These are phyloP conservation scores for Pistacia integerrima DNA, from an alignment of 345 rosid genomes.

Conservation along the genomic window DNA sequence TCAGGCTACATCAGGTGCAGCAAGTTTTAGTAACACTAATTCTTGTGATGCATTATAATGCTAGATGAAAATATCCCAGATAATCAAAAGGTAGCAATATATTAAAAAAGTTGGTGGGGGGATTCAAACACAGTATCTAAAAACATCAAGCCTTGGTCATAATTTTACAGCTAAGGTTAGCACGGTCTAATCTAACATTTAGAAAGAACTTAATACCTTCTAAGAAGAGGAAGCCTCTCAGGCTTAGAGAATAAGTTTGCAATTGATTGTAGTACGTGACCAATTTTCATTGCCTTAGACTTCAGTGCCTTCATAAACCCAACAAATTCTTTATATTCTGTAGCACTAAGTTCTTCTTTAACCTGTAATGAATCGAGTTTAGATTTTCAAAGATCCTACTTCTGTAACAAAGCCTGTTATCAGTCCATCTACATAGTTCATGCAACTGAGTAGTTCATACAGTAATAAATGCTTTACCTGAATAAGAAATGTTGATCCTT, in stretches of 20 bases:
- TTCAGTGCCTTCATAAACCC: constrained; percentile 84
- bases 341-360: constrained; percentile 64
- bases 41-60: background rate
- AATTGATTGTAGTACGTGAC: constrained; percentile 60
- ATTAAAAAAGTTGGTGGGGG: background rate
- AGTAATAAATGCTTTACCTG: constrained; percentile 47
- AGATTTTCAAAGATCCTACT: background rate
- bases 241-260: constrained; percentile 65
- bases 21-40: background rate
- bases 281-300: constrained; percentile 68
- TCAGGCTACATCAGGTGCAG: background rate
- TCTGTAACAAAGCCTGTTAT: background rate
- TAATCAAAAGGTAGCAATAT: constrained; percentile 3
- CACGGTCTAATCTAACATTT: background rate
- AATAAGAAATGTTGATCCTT: constrained; percentile 71
- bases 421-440: background rate
- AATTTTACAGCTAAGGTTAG: background rate
- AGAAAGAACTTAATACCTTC: constrained; percentile 45
- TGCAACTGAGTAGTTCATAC: background rate
- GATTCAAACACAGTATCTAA: background rate
- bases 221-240: constrained; percentile 69
- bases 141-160: background rate
- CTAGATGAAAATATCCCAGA: background rate
- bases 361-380: constrained; percentile 43
- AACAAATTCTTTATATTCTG: constrained; percentile 82